phyloP scores from a whole-genome alignment of 108 stramenopile genomes.

The Cylindrotheca fusiformis region DNA sequence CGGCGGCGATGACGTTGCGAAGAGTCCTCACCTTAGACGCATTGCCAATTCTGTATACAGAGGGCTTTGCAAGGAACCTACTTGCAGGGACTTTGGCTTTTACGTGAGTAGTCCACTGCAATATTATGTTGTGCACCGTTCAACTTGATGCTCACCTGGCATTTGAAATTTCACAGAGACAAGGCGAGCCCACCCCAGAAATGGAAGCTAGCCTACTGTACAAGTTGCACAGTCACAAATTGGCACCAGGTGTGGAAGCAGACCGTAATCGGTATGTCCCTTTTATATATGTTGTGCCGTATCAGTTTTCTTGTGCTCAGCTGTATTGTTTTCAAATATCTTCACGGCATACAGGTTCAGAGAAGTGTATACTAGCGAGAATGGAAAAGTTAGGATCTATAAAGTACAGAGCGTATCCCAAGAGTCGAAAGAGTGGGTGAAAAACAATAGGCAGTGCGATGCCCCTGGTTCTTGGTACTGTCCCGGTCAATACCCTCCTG shows the following conservation, averaged over 20 bases:
- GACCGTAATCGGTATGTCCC: constrained; percentile 45
- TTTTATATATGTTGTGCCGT: not conserved
- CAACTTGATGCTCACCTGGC: not conserved
- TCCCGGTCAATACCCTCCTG: constrained; percentile 89
- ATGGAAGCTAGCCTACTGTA: constrained; percentile 85
- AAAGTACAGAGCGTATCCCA: constrained; percentile 85
- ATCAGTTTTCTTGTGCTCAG: not conserved
- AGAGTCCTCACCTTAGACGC: constrained; percentile 93
- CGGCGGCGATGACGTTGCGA: constrained; percentile 96
- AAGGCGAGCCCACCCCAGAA: constrained; percentile 59
- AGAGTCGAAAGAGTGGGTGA: constrained; percentile 88
- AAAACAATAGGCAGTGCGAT: constrained; percentile 85
- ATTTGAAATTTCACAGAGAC: constrained; percentile 8
- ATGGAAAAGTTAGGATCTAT: constrained; percentile 98
- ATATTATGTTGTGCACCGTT: not conserved
- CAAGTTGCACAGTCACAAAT: constrained; percentile 84
- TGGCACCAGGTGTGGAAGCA: constrained; percentile 70
- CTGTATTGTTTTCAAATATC: not conserved
- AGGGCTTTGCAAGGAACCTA: constrained; percentile 90
- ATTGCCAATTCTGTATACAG: constrained; percentile 97
- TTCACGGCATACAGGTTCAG: constrained; percentile 34
- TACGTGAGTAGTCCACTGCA: constrained; percentile 20
- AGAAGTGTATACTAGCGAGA: constrained; percentile 89
- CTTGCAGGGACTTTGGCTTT: constrained; percentile 77
- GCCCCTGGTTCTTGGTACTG: constrained; percentile 88